Evolutionary conservation across 2,329 filamentous ascomycete species (phyloP), one percentile per base, ranked within the genome.

Genomic region (Zarea fungicola): DNA sequence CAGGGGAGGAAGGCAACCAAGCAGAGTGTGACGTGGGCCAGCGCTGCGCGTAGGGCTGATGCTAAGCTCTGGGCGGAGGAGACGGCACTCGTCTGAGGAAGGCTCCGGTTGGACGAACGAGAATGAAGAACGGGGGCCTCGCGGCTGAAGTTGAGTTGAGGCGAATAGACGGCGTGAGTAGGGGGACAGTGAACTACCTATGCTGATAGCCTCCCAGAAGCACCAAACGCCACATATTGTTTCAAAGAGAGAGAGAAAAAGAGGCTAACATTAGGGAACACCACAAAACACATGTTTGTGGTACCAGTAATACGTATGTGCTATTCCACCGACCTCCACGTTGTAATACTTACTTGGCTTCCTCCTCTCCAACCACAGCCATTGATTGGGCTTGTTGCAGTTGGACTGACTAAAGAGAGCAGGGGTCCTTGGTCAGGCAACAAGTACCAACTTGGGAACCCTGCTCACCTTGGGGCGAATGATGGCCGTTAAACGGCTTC

Each of bases 401-500:
- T n/a, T n/a, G n/a, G n/a, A 32, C 41, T 18, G 28, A 21, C 29
- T 7, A 18, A 42, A 42, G 8, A 10, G 11, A 39, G 23, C 9
- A 25, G 39, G 18, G 16, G 14, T 29, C 26, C 11, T n/a, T 26
- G 16, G 32, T 32, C 35, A 35, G 35, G 35, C 44, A 29, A 40
- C 25, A 26, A 19, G 34, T 10, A 47, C 44, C 44, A 47, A 34
- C 21, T 5, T 32, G 29, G n/a, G n/a, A n/a, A 26, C 26, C 44
- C 44, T 37, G 43, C 44, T 47, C 44, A 47, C 44, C 44, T 40
- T 47, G 44, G 44, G 35, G 40, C 44, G 44, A 47, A 47, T 47
- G 44, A 26, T 25, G 40, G 44, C 44, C 44, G 44, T 47, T 40
- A 19, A 34, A 40, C 25, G 35, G 35, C 26, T 13, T 40, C 19